phyloP scores from a whole-genome alignment of 2,329 filamentous ascomycete genomes.

The Phaeosphaeriaceae sp. region DNA sequence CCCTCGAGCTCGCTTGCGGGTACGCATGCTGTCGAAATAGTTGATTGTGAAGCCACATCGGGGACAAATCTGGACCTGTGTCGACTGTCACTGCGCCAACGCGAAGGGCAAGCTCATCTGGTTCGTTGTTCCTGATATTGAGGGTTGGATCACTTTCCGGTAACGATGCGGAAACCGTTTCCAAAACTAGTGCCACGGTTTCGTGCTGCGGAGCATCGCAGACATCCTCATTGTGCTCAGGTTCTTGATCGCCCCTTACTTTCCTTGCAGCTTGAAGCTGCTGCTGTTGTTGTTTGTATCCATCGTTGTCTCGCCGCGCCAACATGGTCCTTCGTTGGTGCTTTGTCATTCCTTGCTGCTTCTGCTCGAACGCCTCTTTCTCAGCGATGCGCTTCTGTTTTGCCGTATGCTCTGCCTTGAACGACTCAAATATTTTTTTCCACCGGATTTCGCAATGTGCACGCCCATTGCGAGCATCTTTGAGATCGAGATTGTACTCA shows the following conservation, averaged over 20 bases:
- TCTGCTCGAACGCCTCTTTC: neutral
- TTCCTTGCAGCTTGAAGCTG: neutral
- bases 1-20: neutral
- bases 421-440: conserved; percentile 2
- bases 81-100: neutral
- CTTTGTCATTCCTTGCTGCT: neutral
- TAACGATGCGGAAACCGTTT: neutral
- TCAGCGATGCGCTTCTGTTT: neutral
- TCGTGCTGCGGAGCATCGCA: neutral
- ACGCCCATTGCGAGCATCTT: conserved; percentile 12
- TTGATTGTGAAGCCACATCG: conserved; percentile 1
- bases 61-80: neutral
- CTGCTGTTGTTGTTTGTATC: neutral
- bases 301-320: neutral
- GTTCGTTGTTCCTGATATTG: neutral
- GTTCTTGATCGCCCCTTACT: neutral
- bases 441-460: neutral
- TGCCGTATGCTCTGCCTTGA: neutral
- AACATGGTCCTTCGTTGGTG: neutral
- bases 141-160: neutral
- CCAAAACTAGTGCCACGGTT: neutral
- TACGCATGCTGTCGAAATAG: neutral
- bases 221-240: neutral
- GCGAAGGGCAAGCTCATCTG: neutral
- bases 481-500: conserved; percentile 15